Evolutionary conservation across 2,329 filamentous ascomycete genomes (phyloP).

Genomic region (Aureobasidium sp.): DNA sequence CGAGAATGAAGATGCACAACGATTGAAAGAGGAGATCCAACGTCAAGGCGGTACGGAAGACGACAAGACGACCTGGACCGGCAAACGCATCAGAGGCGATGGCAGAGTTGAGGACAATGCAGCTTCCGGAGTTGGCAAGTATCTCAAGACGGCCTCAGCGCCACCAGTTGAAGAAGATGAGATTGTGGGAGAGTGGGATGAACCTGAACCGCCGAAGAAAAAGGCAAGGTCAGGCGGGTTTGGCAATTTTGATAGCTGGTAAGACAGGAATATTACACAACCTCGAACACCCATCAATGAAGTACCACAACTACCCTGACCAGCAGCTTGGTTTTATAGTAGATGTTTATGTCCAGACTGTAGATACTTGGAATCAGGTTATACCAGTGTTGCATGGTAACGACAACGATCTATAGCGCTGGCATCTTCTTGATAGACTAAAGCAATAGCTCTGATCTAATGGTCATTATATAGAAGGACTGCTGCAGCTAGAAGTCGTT

Average conservation of each 20-base stretch:
- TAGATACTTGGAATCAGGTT: too few relatives aligned
- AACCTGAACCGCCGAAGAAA: constrained; percentile 66
- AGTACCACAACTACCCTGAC: too few relatives aligned
- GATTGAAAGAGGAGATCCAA: constrained; percentile 57
- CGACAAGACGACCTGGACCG: constrained; percentile 90
- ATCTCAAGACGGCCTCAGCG: constrained; percentile 52
- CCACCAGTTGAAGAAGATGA: constrained; percentile 45
- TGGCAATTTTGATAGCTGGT: constrained; percentile 94
- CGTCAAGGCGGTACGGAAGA: constrained; percentile 70
- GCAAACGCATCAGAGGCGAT: constrained; percentile 72
- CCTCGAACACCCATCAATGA: too few relatives aligned
- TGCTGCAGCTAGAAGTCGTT: too few relatives aligned
- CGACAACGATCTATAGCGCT: too few relatives aligned
- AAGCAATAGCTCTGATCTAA: too few relatives aligned
- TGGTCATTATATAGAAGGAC: too few relatives aligned
- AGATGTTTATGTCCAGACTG: too few relatives aligned
- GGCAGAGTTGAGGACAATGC: constrained; percentile 48
- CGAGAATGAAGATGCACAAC: constrained; percentile 51
- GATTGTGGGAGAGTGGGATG: constrained; percentile 55
- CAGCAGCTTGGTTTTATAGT: too few relatives aligned
- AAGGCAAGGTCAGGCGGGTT: constrained; percentile 69
- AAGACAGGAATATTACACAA: constrained; percentile 17
- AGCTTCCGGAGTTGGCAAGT: constrained; percentile 65
- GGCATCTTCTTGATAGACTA: too few relatives aligned
- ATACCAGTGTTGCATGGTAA: too few relatives aligned